Evolutionary conservation across 2,329 filamentous ascomycete species (phyloP), one percentile per base, ranked within the genome.

Genomic region (Fusarium xyrophilum): DNA sequence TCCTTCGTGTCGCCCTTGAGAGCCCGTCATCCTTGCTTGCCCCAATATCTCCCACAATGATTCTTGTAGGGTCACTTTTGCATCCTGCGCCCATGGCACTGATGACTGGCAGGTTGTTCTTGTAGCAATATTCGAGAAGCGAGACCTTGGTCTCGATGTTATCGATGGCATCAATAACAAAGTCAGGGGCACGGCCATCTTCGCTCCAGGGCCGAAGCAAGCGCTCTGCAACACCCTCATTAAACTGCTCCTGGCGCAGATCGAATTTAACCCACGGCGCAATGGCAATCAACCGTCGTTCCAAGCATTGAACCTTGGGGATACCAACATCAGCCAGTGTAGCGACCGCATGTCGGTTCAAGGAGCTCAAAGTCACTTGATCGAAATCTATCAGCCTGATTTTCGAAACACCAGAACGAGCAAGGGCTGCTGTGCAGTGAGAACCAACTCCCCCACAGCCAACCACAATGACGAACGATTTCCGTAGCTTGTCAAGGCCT

Each of bases 111-210:
- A 98, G 82, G 3, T 85, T 83, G 75, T 93, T 86, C 64, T 89
- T 86, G 76, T 94, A 85, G 80, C 96, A 99, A 80, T 96, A 97
- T 74, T 93, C 89, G 40, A 99, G 84, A 56, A 99, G 82, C 21
- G 90, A 91, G 6, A 99, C 95, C 81, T 99, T 99, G 56, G 93
- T 97, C 53, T 97, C 93, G 67, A 99, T 98, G 76, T 99, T 98
- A 79, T 99, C 96, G 70, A 99, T 99, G 25, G 95, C 96, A 79
- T 99, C 96, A 36, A 99, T 88, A n/a, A 99, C 89, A 75, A 90
- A 99, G 73, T 95, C 91, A 2, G 94, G 93, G 73, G 85, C 85
- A 75, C 85, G 86, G 19, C 83, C 88, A 8, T 79, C 83, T 42
- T 81, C 82, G 30, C 82, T 79, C 89, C 93, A 93, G 0, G 87